Evolutionary conservation across 371 early-diverging fungal species (phyloP), one percentile per base, ranked within the genome.

Genomic region (Apophysomyces sp.): DNA sequence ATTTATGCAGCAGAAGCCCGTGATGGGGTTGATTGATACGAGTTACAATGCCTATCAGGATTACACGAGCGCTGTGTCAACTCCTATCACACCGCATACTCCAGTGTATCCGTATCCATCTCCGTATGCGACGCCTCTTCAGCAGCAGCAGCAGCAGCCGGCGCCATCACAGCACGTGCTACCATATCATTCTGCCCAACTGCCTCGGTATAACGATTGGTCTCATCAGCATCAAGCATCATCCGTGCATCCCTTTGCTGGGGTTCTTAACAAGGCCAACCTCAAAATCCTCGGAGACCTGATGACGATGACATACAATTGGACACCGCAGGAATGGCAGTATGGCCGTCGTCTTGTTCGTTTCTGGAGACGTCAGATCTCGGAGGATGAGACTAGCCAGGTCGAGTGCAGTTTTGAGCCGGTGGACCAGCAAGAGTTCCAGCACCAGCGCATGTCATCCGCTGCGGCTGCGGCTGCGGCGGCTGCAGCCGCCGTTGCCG

Each of bases 271-370:
- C 77, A 89, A 89, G 66, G 89, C 90, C 8, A 87, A 84, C 59
- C 74, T 92, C 21, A 76, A 79, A 58, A 82, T 90, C 54, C 74
- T 83, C 31, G 88, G 83, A 40, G 81, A 90, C 63, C 73, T 87
- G 67, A 72, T 78, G 37, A 82, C 84, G 37, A 89, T 90, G 82
- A 70, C 76, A 7, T 57, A 68, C 34, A 73, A 86, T 54, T 88
- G 85, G 86, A 73, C 86, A 0, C 74, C 76, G 2, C 83, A 89
- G 29, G 93, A 93, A 69, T 78, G 80, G 74, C 73, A 76, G 27
- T 72, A 71, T 31, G 82, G 87, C 9, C 85, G 93, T 12, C 83
- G 92, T 1, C 68, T 93, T 5, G 90, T 92, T 4, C 89, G 89
- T 61, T 92, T 93, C 69, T 86, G 83, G 83, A 71, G 86, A 55